Evolutionary conservation across 2,329 filamentous ascomycete species (phyloP), one percentile per base, ranked within the genome.

Genomic region (Calonectria pseudoreteaudii): DNA sequence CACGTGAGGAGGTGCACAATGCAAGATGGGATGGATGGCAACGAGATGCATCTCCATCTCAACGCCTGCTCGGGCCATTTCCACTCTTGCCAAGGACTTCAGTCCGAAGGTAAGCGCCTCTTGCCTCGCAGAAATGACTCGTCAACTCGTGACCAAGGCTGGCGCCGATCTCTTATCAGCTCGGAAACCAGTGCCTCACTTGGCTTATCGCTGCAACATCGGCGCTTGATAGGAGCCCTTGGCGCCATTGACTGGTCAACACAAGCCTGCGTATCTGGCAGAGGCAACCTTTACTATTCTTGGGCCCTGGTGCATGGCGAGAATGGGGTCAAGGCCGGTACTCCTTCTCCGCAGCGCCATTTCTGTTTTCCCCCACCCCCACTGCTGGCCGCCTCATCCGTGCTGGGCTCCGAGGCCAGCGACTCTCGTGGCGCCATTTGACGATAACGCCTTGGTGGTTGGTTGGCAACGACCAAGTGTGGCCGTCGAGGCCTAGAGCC

Each of bases 291-390:
- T 72, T 64, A 56, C 70, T 56, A 2, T 41, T 62, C 30, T 44
- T 52, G 44, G 70, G 65, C 23, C 16, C 52, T 31, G 47, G 30
- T 68, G 34, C 31, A 44, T 52, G 10, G 26, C 13, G 41, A 52
- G 13, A 68, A 72, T 68, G 70, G 70, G 64, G 65, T 71, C 49
- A 23, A 44, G 20, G 18, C 8, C 28, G 26, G 44, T 14, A 28
- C 36, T 68, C n/a, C 3, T 49, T 68, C 41, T 49, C 62, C 64
- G 49, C 44, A 49, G 28, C 44, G 53, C 53, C 53, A 41, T 60
- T 52, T 36, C 34, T 53, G 20, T 26, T 31, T 16, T 44, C 41
- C 70, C 53, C 70, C 70, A 41, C 70, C 66, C 70, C 70, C 70
- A 72, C 70, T 72, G 44, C 28, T 72, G 70, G 16, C 38, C 44